A percentile compares a stretch with the other conserved stretches of the same genome.
Evolutionary conservation across 768 basidiomycete species (phyloP).

Genomic region (Gymnopilus dilepis): DNA sequence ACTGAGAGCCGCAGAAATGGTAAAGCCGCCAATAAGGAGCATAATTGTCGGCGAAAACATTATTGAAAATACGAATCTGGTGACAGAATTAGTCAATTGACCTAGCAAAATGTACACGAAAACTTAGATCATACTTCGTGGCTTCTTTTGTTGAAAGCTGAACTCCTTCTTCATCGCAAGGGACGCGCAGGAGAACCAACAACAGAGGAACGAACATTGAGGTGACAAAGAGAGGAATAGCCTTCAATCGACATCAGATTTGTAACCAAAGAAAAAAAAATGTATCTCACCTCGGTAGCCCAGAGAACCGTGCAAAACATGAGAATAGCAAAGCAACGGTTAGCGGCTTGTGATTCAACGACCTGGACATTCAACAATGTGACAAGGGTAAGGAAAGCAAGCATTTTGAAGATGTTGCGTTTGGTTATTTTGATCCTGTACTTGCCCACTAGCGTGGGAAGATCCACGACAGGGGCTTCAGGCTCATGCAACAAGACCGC

Average conservation of each 20-base stretch:
- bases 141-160: slow-evolving; percentile 68
- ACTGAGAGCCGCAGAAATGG: slow-evolving; percentile 93
- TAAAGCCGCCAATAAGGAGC: slow-evolving; percentile 97
- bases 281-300: slow-evolving; percentile 85
- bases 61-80: slow-evolving; percentile 86
- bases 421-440: slow-evolving; percentile 61
- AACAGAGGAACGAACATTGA: slow-evolving; percentile 89
- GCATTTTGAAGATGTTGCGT: slow-evolving; percentile 59
- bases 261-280: neutral
- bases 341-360: slow-evolving; percentile 72
- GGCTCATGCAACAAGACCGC: slow-evolving; percentile 51
- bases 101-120: neutral
- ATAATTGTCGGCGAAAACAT: slow-evolving; percentile 99
- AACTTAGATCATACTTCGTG: slow-evolving; percentile 65
- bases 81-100: slow-evolving; percentile 16
- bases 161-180: slow-evolving; percentile 63
- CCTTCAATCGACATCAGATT: slow-evolving; percentile 50
- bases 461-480: slow-evolving; percentile 51
- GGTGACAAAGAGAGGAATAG: slow-evolving; percentile 97
- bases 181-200: slow-evolving; percentile 82
- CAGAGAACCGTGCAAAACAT: slow-evolving; percentile 91
- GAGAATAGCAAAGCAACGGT: slow-evolving; percentile 89
- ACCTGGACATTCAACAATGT: slow-evolving; percentile 63
- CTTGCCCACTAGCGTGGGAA: slow-evolving; percentile 70
- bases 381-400: slow-evolving; percentile 64